These are phyloP conservation scores for Aegilops tauschii DNA, from an alignment of 176 grass and related monocot species.

Conservation along the genomic window DNA sequence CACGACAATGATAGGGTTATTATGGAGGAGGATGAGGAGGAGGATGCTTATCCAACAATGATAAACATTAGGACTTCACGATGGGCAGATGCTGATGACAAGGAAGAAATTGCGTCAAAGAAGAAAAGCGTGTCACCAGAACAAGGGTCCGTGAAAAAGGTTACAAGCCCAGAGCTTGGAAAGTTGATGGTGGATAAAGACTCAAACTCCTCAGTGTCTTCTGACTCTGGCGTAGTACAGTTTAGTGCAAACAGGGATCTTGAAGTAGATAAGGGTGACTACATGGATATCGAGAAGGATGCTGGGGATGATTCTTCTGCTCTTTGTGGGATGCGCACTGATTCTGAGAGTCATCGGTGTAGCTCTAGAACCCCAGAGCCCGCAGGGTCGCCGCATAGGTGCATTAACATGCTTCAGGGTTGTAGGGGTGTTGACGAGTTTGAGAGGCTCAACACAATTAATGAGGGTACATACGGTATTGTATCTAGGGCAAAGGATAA, in stretches of 20 bases:
- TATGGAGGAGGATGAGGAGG: constrained; percentile 55
- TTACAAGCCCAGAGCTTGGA: constrained; percentile 45
- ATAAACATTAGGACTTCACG: constrained; percentile 78
- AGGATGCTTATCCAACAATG: constrained; percentile 33
- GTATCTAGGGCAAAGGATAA: constrained; percentile 91
- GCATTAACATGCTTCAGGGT: constrained; percentile 84
- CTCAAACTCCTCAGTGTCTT: constrained; percentile 48
- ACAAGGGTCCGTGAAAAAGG: constrained; percentile 28
- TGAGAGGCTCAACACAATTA: constrained; percentile 82
- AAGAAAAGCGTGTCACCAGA: constrained; percentile 41
- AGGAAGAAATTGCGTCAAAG: constrained; percentile 31
- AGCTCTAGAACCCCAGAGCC: constrained; percentile 51
- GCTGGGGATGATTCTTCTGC: constrained; percentile 16
- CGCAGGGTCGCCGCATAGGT: constrained; percentile 36
- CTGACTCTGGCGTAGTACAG: constrained; percentile 39
- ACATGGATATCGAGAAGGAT: constrained; percentile 44
- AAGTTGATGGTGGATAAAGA: constrained; percentile 36
- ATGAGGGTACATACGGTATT: constrained; percentile 95
- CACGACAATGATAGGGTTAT: background rate
- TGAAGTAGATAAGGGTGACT: constrained; percentile 25
- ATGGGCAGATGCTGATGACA: constrained; percentile 58
- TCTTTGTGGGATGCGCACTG: constrained; percentile 5
- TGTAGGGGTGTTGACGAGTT: constrained; percentile 96
- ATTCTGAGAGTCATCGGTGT: constrained; percentile 22
- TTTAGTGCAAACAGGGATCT: constrained; percentile 23